These are phyloP conservation scores for Saksenaea oblongispora DNA, from an alignment of 371 early-diverging fungal genomes.

Conservation along the genomic window DNA sequence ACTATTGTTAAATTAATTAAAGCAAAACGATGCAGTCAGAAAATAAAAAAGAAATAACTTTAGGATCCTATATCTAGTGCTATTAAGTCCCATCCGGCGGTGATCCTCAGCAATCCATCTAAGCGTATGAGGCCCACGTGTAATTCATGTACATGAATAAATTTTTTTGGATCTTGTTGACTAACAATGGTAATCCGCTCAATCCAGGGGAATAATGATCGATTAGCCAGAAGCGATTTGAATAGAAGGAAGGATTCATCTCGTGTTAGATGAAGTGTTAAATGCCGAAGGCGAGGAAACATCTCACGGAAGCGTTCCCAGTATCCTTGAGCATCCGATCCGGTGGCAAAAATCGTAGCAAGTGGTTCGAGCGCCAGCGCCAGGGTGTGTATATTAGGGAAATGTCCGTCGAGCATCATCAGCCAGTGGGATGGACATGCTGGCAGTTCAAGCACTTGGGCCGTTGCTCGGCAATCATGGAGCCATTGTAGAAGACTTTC, in stretches of 20 bases:
- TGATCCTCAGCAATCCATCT: conserved; percentile 32
- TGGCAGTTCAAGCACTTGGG: conserved; percentile 21
- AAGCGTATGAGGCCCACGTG: conserved; percentile 21
- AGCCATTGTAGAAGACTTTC: conserved; percentile 3
- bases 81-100: conserved; percentile 44
- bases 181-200: conserved; percentile 25
- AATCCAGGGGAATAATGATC: conserved; percentile 35
- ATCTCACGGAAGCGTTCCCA: conserved; percentile 19
- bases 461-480: background rate
- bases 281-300: conserved; percentile 24
- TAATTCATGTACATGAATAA: conserved; percentile 25
- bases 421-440: conserved; percentile 23
- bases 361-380: conserved; percentile 11
- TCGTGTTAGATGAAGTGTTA: conserved; percentile 19
- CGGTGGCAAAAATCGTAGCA: background rate
- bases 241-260: conserved; percentile 12
- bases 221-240: conserved; percentile 24
- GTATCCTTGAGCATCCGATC: background rate
- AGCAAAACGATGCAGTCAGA: background rate
- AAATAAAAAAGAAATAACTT: background rate
- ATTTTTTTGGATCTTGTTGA: conserved; percentile 21
- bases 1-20: background rate
- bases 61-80: conserved; percentile 13
- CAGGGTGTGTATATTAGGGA: conserved; percentile 17
- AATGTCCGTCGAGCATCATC: conserved; percentile 7